These are phyloP conservation scores for Xylaria acuta DNA, from an alignment of 495 filamentous ascomycete genomes.

Conservation along the genomic window DNA sequence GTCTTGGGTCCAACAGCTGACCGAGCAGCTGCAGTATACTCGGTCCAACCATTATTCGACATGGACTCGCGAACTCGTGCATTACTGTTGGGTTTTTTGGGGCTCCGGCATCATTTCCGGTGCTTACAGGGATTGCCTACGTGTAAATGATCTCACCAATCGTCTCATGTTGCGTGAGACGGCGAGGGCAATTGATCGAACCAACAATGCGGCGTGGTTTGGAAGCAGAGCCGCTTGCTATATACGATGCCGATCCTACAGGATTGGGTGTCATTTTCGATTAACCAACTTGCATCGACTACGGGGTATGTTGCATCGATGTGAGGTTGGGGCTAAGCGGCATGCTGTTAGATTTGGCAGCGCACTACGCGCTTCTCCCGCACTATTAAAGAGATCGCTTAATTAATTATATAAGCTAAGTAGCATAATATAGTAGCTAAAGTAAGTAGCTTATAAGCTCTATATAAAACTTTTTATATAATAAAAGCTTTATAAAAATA, in stretches of 20 bases:
- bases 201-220: not conserved
- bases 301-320: slow-evolving; percentile 13
- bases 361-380: no score
- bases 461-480: no score
- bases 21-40: not conserved
- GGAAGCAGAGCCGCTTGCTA: slow-evolving; percentile 2
- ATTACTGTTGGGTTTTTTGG: not conserved
- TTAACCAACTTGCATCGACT: not conserved
- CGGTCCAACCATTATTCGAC: not conserved
- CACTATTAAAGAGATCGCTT: no score
- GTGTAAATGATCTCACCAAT: not conserved
- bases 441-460: no score
- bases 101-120: not conserved
- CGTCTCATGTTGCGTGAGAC: not conserved
- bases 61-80: not conserved
- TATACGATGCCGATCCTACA: not conserved
- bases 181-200: not conserved
- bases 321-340: not conserved
- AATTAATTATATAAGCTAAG: no score
- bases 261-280: slow-evolving; percentile 5
- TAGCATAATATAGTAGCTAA: no score
- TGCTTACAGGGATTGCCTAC: not conserved
- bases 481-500: no score
- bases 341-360: no score
- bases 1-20: not conserved